A percentile compares a stretch with the other conserved stretches of the same genome.
These are phyloP conservation scores for Cardamine chenopodiifolia DNA, from an alignment of 345 rosid species.

Conservation along the genomic window DNA sequence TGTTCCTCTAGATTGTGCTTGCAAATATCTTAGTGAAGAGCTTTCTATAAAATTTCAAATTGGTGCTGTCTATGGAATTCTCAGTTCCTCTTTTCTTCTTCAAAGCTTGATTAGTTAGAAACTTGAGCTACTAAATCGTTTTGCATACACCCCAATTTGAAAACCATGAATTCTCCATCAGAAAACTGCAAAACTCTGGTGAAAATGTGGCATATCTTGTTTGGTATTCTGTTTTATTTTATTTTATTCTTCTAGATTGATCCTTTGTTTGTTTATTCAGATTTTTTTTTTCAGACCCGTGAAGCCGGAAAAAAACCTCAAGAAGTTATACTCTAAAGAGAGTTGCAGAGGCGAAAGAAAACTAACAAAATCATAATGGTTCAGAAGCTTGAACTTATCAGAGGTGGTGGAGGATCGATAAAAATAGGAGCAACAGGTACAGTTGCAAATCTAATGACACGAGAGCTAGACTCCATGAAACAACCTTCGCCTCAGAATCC, in stretches of 20 bases:
- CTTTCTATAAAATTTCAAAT: background rate
- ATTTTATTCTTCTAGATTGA: background rate
- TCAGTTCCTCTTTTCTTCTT: background rate
- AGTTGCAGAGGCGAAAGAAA: slow-evolving; percentile 24
- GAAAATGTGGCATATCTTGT: background rate
- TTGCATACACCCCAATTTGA: background rate
- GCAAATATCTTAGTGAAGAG: background rate
- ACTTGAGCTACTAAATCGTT: background rate
- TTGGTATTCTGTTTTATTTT: background rate
- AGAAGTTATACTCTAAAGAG: slow-evolving; percentile 13
- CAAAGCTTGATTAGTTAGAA: background rate
- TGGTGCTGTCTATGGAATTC: slow-evolving; percentile 2
- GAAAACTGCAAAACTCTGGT: background rate
- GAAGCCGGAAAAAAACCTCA: slow-evolving; percentile 27
- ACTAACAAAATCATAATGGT: slow-evolving; percentile 50
- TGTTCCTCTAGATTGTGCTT: background rate
- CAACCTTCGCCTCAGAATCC: slow-evolving; percentile 55
- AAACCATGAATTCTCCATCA: background rate
- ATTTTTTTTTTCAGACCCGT: background rate
- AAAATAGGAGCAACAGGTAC: slow-evolving; percentile 87
- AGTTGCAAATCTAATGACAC: slow-evolving; percentile 74
- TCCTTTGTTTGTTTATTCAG: slow-evolving; percentile 7
- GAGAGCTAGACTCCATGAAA: slow-evolving; percentile 68
- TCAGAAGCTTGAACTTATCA: slow-evolving; percentile 75
- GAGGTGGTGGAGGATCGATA: slow-evolving; percentile 85